Evolutionary conservation across 148 eudicot genomes (phyloP), one percentile per base, ranked within the genome.

Genomic region (Rhododendron mucronatum): DNA sequence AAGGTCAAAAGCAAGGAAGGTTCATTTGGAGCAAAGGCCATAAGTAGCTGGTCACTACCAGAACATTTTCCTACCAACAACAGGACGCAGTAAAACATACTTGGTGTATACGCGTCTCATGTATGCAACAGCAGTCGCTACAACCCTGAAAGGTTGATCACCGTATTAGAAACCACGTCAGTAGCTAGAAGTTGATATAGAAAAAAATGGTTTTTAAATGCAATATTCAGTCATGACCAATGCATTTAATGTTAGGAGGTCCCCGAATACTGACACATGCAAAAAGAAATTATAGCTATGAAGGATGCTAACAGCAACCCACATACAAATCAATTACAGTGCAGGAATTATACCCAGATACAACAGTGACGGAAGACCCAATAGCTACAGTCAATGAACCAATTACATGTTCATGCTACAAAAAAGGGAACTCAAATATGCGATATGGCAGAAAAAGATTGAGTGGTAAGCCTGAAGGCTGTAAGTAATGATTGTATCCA

Each of bases 121-220:
- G 86, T 97, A 95, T 28, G 98, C 88, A 85, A 97, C 93, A 82
- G 98, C 99, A 87, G 99, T 94, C 84, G 98, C 99, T 81, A 97
- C 98, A 76, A 97, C 99, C 96, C 99, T 97, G 97, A 88, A 92
- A 90, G 48, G 53, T 83, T 18, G 79, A 88, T 28, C 82, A 89
- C 21, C 50, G 23, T 33, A 75, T 51, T 23, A 75, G 35, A 74
- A 41, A 35, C 39, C 65, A 74, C 81, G n/a, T 30, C 15, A 21
- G 53, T 11, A 5, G 21, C 18, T 16, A 73, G 12, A 73, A 84
- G 44, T 21, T 20, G 13, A 47, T 26, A 2, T 45, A 37, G 48
- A 37, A 76, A 71, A 37, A 77, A 59, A 59, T 11, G 1, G 39
- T 47, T 7, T 59, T 33, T 3, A 37, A 26, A 35, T 9, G n/a